These are phyloP conservation scores for Pythium diclinum DNA, from an alignment of 352 stramenopile genomes.

Conservation along the genomic window DNA sequence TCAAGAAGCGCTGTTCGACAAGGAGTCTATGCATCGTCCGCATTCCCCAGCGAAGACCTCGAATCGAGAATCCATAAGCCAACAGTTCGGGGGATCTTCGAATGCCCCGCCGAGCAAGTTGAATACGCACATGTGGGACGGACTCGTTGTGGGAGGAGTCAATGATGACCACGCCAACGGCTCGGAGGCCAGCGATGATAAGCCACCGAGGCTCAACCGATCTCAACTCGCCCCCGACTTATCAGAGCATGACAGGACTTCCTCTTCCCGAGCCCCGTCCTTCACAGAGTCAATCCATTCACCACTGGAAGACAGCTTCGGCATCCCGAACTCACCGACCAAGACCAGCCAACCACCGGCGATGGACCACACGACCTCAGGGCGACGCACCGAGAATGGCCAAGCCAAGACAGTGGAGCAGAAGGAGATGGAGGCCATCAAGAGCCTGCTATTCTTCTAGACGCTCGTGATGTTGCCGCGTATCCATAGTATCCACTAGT, in stretches of 20 bases:
- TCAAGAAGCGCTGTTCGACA: constrained; percentile 4
- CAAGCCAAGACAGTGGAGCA: constrained; percentile 46
- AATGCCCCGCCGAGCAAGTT: background rate
- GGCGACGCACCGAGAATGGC: background rate
- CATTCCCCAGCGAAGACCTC: background rate
- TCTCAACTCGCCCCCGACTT: constrained; percentile 13
- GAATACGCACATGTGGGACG: constrained; percentile 11
- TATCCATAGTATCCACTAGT: background rate
- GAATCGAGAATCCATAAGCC: background rate
- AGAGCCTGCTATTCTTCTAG: constrained; percentile 50
- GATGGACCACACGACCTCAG: background rate
- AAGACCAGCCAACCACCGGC: background rate
- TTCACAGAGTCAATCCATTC: background rate
- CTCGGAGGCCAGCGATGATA: background rate
- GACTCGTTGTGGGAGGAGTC: background rate
- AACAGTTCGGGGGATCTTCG: background rate
- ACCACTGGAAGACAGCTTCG: constrained; percentile 19
- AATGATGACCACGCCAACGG: background rate
- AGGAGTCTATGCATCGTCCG: background rate
- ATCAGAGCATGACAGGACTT: background rate
- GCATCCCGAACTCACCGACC: constrained; percentile 13
- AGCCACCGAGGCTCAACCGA: constrained; percentile 15
- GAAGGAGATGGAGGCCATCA: constrained; percentile 59
- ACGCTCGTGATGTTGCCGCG: background rate
- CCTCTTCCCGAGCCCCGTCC: constrained; percentile 1